Evolutionary conservation across 163 green algal species (phyloP).

Genomic region (Chlamydomonas reinhardtii): DNA sequence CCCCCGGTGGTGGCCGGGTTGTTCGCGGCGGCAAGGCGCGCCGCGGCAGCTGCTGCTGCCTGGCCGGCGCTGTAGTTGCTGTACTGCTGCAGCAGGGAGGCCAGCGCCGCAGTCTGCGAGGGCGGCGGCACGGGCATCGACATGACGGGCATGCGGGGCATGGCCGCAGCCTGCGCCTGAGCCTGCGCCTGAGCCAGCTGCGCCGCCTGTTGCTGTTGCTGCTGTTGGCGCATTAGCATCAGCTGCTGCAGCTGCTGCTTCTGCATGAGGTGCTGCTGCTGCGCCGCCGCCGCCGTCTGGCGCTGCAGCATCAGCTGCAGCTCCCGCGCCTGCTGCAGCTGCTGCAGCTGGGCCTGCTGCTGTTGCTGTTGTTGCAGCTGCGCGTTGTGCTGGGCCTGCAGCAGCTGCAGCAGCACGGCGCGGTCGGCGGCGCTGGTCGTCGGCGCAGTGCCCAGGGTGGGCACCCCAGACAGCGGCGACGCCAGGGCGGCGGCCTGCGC

Average conservation of each 20-base stretch:
- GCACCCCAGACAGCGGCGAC: not conserved
- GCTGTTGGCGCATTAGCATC: not conserved
- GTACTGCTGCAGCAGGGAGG: conserved; percentile 31
- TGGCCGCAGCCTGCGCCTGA: not conserved
- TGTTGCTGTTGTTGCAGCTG: not conserved
- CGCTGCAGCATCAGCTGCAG: not conserved
- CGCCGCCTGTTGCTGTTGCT: not conserved
- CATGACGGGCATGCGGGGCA: not conserved
- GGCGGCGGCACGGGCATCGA: not conserved
- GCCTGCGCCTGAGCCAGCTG: not conserved
- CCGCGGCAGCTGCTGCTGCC: not conserved
- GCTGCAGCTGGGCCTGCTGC: not conserved
- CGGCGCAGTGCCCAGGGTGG: too few species aligned
- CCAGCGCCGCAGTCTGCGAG: conserved; percentile 10
- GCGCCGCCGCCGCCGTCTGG: not conserved
- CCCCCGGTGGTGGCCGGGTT: not conserved
- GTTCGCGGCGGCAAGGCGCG: too few species aligned
- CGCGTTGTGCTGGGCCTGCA: not conserved
- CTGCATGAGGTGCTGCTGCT: not conserved
- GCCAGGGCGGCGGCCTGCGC: not conserved
- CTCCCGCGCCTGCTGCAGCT: not conserved
- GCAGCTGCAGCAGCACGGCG: not conserved
- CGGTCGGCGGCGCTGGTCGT: not conserved
- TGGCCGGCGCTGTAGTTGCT: not conserved
- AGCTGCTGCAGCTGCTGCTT: conserved; percentile 20